Evolutionary conservation across 2,329 filamentous ascomycete genomes (phyloP), one percentile per base, ranked within the genome.

Genomic region (Sphaerulina vaccinii): DNA sequence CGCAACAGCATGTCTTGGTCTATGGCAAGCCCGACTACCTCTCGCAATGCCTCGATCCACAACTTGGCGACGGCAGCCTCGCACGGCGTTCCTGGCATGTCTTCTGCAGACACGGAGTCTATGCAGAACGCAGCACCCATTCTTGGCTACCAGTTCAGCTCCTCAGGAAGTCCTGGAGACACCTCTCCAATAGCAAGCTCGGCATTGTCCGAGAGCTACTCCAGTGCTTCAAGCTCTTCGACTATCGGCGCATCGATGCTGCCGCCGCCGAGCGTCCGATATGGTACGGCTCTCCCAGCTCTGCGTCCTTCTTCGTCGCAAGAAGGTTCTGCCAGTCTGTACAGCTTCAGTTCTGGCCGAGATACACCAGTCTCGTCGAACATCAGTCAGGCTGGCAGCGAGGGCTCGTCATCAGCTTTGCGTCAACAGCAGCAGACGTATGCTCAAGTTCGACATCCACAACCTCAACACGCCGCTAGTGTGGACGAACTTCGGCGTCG

Each of bases 1-100:
- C 61, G 64, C 19, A 59, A 57, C 18, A 62, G 64, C 19, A 62
- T 67, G 64, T 59, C 62, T 8, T 67, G 65, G 65, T 59, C 61
- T 16, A 46, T 40, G 8, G 60, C 59, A 7, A 58, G 21, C 15
- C 49, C 55, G 15, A n/a, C 50, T 9, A 36, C 24, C 13, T 45
- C 60, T 18, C 58, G 55, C 15, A 44, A 18, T 39, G n/a, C 37
- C 11, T 57, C 58, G 0, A 40, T 51, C 40, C 56, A 40, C 41
- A 36, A 49, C 24, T 11, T 51, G 16, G 1, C 48, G 2, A 41
- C 35, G 5, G 16, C 36, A 9, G 29, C 36, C 6, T 52, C 50
- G 29, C 48, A 55, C 27, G 50, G 44, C 11, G 21, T 54, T 10
- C 49, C 55, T 16, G 35, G 16, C n/a, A 37, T 52, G 15, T 46